Evolutionary conservation across 441 rosid species (phyloP), one percentile per base, ranked within the genome.

Genomic region (Omphalea diandra): DNA sequence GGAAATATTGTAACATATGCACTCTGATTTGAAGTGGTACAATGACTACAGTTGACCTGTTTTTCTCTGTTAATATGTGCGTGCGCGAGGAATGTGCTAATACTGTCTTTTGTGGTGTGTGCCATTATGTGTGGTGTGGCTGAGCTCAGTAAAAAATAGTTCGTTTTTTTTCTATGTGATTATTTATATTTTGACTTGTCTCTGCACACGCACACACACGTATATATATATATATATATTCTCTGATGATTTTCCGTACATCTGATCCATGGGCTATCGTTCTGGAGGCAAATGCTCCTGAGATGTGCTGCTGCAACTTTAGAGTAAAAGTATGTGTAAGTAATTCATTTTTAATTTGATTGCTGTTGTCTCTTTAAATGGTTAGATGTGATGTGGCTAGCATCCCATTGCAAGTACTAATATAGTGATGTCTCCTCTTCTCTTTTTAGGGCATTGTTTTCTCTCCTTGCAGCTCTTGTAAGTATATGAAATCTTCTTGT

Each of bases 191-290:
- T 53, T n/a, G 56, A 70, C 46, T 12, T 46, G 27, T 18, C 31
- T 47, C 63, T 76, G 29, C 27, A 33, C n/a, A n/a, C n/a, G n/a
- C n/a, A n/a, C n/a, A n/a, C n/a, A n/a, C n/a, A n/a, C n/a, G n/a
- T n/a, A n/a, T n/a, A n/a, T 35, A 20, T 41, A 10, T 67, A 65
- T 40, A 11, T 40, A 40, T 40, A 40, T 54, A 38, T 74, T 14
- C 74, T 71, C 87, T 86, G 77, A 86, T 75, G 72, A 69, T 68
- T 70, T 82, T 83, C 79, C 68, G 75, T 90, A 41, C 79, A 76
- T 89, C 87, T 91, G 91, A 86, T 86, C 73, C 86, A 84, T 86
- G 82, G 83, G 81, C 80, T 82, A 78, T 79, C 64, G 72, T 80
- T 76, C 71, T 81, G 89, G 97, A 86, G 90, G 91, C 81, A 73